These are phyloP conservation scores for Leishmania arabica DNA, from an alignment of 208 protist genomes.

Conservation along the genomic window DNA sequence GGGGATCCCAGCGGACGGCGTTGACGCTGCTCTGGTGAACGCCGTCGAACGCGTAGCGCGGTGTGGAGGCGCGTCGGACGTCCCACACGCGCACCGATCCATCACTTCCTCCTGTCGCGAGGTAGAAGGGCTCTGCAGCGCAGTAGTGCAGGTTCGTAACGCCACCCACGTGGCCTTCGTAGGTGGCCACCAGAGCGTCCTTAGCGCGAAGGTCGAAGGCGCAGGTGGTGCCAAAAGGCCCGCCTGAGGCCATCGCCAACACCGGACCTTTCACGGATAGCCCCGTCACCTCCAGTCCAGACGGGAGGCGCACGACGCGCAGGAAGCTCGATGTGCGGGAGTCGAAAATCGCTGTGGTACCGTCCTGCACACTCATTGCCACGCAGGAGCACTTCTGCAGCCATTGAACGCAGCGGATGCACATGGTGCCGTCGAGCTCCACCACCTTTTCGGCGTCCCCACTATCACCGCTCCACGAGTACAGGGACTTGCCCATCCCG, in stretches of 20 bases:
- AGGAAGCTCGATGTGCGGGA: slow-evolving; percentile 60
- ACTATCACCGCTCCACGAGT: slow-evolving; percentile 72
- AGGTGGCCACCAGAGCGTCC: slow-evolving; percentile 62
- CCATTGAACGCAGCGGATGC: slow-evolving; percentile 69
- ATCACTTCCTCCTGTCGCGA: slow-evolving; percentile 63
- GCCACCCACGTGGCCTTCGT: slow-evolving; percentile 54
- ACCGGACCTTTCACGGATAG: slow-evolving; percentile 75
- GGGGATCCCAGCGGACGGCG: slow-evolving; percentile 67
- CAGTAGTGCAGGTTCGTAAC: slow-evolving; percentile 72
- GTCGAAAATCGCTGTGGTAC: slow-evolving; percentile 76
- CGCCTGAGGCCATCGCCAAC: slow-evolving; percentile 56
- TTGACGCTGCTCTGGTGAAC: slow-evolving; percentile 67
- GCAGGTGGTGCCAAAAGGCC: slow-evolving; percentile 41
- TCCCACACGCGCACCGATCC: slow-evolving; percentile 82
- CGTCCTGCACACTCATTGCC: slow-evolving; percentile 61
- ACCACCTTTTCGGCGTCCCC: slow-evolving; percentile 56
- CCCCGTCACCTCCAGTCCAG: slow-evolving; percentile 46
- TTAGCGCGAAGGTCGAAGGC: slow-evolving; percentile 80
- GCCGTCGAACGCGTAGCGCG: slow-evolving; percentile 67
- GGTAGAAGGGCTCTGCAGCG: slow-evolving; percentile 78
- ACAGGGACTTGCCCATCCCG: slow-evolving; percentile 73
- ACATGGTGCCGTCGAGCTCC: slow-evolving; percentile 50
- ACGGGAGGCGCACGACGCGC: slow-evolving; percentile 54
- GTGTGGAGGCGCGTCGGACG: slow-evolving; percentile 45
- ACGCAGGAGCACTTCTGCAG: slow-evolving; percentile 79